A percentile compares a stretch with the other conserved stretches of the same genome.
Conservation (phyloP, 768 basidiomycete genomes). For the Dendrothele bispora region DNA sequence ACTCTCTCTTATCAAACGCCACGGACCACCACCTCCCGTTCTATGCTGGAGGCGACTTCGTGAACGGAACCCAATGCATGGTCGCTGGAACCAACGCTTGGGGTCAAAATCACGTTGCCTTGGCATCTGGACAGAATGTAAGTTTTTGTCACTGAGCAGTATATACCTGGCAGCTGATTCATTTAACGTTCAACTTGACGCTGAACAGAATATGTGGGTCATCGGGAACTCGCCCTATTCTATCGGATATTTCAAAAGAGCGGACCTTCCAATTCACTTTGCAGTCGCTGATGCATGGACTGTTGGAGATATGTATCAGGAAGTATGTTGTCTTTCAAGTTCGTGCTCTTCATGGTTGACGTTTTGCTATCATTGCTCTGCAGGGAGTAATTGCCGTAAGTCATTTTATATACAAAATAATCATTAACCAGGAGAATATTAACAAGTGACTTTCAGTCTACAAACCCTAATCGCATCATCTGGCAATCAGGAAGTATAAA, state of each 20-base stretch:
- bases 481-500: constrained; percentile 6
- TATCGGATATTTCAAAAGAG: constrained; percentile 6
- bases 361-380: too few species aligned
- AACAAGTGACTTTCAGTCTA: neutral
- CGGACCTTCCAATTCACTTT: constrained; percentile 7
- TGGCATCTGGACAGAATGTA: constrained; percentile 7
- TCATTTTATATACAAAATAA: too few species aligned
- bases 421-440: neutral
- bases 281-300: constrained; percentile 9
- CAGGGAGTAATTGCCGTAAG: constrained; percentile 7
- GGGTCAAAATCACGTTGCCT: constrained; percentile 7
- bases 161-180: too few species aligned
- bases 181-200: too few species aligned
- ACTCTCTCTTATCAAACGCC: constrained; percentile 4
- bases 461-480: constrained; percentile 7
- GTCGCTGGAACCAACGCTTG: constrained; percentile 5
- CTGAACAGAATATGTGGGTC: constrained; percentile 10
- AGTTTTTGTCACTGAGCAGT: neutral
- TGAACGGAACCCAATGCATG: constrained; percentile 9
- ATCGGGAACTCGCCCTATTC: constrained; percentile 5
- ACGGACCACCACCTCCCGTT: constrained; percentile 8
- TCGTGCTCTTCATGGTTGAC: too few species aligned
- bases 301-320: constrained; percentile 10
- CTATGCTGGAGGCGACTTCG: constrained; percentile 6
- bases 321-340: too few species aligned